phyloP scores from a whole-genome alignment of 164 flowering plant genomes.

The Aristolochia contorta region DNA sequence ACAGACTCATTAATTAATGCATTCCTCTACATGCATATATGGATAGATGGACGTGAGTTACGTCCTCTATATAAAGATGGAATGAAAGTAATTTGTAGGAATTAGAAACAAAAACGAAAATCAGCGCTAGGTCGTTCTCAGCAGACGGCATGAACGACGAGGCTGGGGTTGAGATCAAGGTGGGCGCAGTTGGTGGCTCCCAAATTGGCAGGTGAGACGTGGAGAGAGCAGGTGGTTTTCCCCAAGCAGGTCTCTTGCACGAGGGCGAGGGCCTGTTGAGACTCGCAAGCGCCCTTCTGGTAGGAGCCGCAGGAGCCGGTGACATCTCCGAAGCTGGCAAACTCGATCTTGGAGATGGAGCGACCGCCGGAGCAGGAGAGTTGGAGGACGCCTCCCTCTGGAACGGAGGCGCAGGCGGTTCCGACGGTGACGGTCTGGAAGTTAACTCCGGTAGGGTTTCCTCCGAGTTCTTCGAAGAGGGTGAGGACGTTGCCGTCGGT shows the following conservation, averaged over 20 bases:
- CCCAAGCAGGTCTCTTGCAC: not conserved
- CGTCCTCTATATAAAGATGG: too few species aligned
- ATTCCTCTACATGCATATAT: too few species aligned
- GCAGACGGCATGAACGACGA: not conserved
- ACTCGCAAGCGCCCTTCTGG: not conserved
- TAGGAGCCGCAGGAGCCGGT: not conserved
- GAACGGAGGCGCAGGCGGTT: too few species aligned
- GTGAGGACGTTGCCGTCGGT: conserved; percentile 69
- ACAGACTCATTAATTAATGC: too few species aligned
- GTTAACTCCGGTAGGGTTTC: conserved; percentile 53
- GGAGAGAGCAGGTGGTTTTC: not conserved
- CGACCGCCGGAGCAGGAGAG: not conserved
- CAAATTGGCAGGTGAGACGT: not conserved
- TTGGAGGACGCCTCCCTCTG: too few species aligned
- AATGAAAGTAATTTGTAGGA: too few species aligned
- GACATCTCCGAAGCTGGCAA: not conserved
- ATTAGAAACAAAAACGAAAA: too few species aligned
- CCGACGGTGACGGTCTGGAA: too few species aligned
- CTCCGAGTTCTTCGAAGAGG: conserved; percentile 91
- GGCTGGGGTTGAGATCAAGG: not conserved
- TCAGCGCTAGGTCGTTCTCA: too few species aligned
- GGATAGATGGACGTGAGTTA: too few species aligned
- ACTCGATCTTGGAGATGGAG: not conserved
- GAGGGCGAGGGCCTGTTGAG: not conserved
- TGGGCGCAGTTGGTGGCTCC: not conserved